Evolutionary conservation across 163 green algal genomes (phyloP), one percentile per base, ranked within the genome.

Genomic region (Prototheca wickerhamii): DNA sequence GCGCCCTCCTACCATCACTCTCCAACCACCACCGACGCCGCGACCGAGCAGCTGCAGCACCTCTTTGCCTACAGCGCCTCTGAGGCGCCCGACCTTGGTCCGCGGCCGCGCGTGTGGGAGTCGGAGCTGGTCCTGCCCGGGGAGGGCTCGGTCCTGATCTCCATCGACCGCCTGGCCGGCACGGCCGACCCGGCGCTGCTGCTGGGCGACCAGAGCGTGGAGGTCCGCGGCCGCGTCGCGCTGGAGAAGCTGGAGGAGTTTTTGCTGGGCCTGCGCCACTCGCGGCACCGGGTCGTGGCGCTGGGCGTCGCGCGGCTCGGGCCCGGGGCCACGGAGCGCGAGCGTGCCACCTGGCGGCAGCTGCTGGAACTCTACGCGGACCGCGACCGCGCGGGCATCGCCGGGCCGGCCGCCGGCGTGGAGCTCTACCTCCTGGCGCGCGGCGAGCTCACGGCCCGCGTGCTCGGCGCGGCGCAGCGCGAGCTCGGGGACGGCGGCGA

Each of bases 191-290:
- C 53, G 18, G 53, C 53, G 23, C 53, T 37, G 23, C 29, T 60
- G 6, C 29, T 37, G 29, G 53, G 53, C 23, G 28, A 20, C 10
- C 28, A 6, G 6, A 10, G 7, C 15, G 29, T 60, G 53, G 53
- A 60, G 15, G 29, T 60, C 23, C 53, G 53, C 7, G 53, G 53
- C 26, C 28, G 53, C 10, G 30, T 60, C 12, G 12, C 53, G 12
- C 53, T 60, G 15, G 53, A 34, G 15, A 15, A 21, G 53, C 53
- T 60, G 15, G 29, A 37, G 53, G 53, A 20, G 26, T 60, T 60
- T 21, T 25, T 60, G 15, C 31, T 58, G 23, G 23, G 35, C 4
- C 60, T 66, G 7, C 25, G 17, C 4, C 43, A 58, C 31, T 26
- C 43, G 3, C 46, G 44, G 44, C 34, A 35, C 46, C 60, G 60